These are phyloP conservation scores for Ambrosia artemisiifolia DNA, from an alignment of 129 eudicot genomes.

Conservation along the genomic window DNA sequence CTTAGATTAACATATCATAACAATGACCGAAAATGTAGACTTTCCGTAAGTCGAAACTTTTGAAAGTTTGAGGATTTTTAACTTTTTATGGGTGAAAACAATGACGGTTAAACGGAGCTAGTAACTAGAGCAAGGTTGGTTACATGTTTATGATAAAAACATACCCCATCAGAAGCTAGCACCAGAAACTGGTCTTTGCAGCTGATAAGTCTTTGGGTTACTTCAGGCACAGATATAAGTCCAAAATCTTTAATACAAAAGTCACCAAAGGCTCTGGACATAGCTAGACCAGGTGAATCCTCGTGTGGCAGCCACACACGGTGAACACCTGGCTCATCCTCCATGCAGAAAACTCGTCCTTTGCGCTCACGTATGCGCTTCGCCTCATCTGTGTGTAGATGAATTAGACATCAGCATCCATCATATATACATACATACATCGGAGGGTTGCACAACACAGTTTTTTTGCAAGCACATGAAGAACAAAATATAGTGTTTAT, in stretches of 20 bases:
- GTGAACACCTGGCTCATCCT: slow-evolving; percentile 83
- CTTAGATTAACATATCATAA: not conserved
- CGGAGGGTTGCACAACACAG: too few relatives aligned
- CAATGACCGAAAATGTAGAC: too few relatives aligned
- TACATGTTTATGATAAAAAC: not conserved
- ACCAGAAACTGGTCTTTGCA: slow-evolving; percentile 69
- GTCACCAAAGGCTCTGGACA: slow-evolving; percentile 96
- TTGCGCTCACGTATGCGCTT: slow-evolving; percentile 65
- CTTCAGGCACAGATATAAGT: slow-evolving; percentile 78
- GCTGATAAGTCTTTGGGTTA: slow-evolving; percentile 61
- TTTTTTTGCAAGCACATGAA: too few relatives aligned
- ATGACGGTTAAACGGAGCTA: not conserved
- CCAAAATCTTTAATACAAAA: slow-evolving; percentile 80
- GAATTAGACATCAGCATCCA: not conserved
- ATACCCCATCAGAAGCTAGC: slow-evolving; percentile 95
- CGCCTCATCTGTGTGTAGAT: slow-evolving; percentile 64
- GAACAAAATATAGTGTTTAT: too few relatives aligned
- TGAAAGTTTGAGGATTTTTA: too few relatives aligned
- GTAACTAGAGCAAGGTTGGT: not conserved
- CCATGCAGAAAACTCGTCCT: slow-evolving; percentile 72
- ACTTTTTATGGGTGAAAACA: not conserved
- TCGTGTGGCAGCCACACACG: slow-evolving; percentile 83
- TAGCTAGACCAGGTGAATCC: slow-evolving; percentile 88
- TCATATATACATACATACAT: not conserved
- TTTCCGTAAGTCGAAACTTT: too few relatives aligned